Conservation (phyloP, 179 eudicot species). For the Dionaea muscipula region DNA sequence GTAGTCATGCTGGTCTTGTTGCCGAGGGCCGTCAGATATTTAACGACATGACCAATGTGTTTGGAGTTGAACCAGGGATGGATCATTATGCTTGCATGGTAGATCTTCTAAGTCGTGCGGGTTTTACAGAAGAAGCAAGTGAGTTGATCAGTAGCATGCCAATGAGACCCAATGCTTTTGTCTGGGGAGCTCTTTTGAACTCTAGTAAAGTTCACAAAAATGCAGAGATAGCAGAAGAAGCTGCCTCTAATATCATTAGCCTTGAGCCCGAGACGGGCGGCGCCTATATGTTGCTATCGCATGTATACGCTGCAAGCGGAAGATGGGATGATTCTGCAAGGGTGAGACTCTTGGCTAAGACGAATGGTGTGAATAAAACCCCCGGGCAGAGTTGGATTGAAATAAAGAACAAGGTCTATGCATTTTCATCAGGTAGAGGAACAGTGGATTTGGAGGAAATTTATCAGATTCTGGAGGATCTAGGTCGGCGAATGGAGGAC, state of each 20-base stretch:
- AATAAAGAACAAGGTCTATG: slow-evolving; percentile 26
- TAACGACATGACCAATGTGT: slow-evolving; percentile 22
- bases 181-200: slow-evolving; percentile 37
- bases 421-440: slow-evolving; percentile 25
- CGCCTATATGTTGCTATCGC: slow-evolving; percentile 31
- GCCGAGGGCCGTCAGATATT: slow-evolving; percentile 29
- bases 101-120: slow-evolving; percentile 44
- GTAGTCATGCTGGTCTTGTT: slow-evolving; percentile 35
- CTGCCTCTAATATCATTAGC: slow-evolving; percentile 22
- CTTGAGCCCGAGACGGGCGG: slow-evolving; percentile 19
- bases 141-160: slow-evolving; percentile 32
- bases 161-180: slow-evolving; percentile 30
- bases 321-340: slow-evolving; percentile 39
- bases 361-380: slow-evolving; percentile 27
- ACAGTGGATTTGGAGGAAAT: slow-evolving; percentile 19
- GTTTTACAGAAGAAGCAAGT: slow-evolving; percentile 28
- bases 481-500: slow-evolving; percentile 20
- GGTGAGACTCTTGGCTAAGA: slow-evolving; percentile 28
- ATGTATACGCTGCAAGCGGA: slow-evolving; percentile 32
- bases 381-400: slow-evolving; percentile 45
- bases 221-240: slow-evolving; percentile 23
- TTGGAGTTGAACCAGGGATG: slow-evolving; percentile 22
- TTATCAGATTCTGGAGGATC: slow-evolving; percentile 13
- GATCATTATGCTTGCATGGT: slow-evolving; percentile 44
- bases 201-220: slow-evolving; percentile 27